phyloP scores from a whole-genome alignment of 2,329 filamentous ascomycete genomes.

The Trichoderma breve region DNA sequence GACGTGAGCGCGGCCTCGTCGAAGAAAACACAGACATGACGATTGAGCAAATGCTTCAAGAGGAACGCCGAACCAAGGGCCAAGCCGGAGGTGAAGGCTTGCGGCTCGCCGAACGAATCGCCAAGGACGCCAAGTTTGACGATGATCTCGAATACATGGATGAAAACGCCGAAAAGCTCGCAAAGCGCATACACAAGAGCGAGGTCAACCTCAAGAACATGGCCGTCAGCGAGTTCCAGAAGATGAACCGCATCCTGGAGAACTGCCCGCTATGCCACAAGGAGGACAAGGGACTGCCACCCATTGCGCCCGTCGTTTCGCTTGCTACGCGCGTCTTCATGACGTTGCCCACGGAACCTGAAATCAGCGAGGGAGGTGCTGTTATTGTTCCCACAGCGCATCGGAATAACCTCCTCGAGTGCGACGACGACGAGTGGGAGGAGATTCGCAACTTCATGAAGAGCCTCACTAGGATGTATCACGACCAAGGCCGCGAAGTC shows the following conservation, averaged over 20 bases:
- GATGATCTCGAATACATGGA: conserved; percentile 96
- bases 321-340: conserved; percentile 83
- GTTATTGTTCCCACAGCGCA: conserved; percentile 89
- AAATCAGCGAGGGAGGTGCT: conserved; percentile 77
- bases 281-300: conserved; percentile 72
- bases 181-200: conserved; percentile 81
- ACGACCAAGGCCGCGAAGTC: conserved; percentile 86
- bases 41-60: conserved; percentile 94
- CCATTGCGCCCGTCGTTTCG: conserved; percentile 80
- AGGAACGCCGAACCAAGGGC: conserved; percentile 82
- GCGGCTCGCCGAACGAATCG: conserved; percentile 86
- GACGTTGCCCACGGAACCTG: conserved; percentile 85
- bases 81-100: conserved; percentile 76
- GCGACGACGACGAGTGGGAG: conserved; percentile 99
- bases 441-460: conserved; percentile 99
- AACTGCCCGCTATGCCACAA: conserved; percentile 88
- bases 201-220: conserved; percentile 84
- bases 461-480: conserved; percentile 87
- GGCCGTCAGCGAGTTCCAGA: conserved; percentile 85
- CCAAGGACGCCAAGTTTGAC: conserved; percentile 87
- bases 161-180: conserved; percentile 89
- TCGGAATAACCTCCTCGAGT: conserved; percentile 87
- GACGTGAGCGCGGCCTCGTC: conserved; percentile 78
- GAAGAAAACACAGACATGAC: conserved; percentile 94
- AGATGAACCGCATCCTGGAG: conserved; percentile 82